Evolutionary conservation across 768 basidiomycete species (phyloP), one percentile per base, ranked within the genome.

Genomic region (Rhodotorula paludigena): DNA sequence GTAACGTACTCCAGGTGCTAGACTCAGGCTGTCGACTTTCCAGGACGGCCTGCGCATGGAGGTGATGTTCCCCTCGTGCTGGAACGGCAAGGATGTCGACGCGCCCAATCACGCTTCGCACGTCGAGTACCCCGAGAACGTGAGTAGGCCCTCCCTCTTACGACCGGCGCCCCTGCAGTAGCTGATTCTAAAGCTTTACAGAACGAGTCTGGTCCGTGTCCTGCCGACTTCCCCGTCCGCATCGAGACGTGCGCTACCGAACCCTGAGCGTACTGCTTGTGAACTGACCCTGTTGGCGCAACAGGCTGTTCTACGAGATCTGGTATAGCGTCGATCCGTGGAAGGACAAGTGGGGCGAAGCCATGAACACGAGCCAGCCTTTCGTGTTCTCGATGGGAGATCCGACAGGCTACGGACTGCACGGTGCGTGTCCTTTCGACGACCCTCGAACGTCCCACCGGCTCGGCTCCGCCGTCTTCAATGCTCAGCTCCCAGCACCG

Each of bases 61-160:
- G 35, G 41, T 73, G 33, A 63, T 73, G 57, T 73, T 73, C 36
- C 72, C 72, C 16, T 47, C 41, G 14, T 67, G 66, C 42, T 67
- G 66, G 66, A 58, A 66, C 44, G 57, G 57, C 2, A 36, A 57
- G 39, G 32, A 64, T 41, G 39, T 41, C 47, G 63, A 69, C 49
- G 55, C 51, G 30, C 14, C 63, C 15, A 59, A 64, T 32, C 63
- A 64, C n/a, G n/a, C 53, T 3, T 33, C 32, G 0, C 69, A 71
- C 57, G 42, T 63, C 36, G 69, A 64, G 2, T 71, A 59, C 18
- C 60, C 69, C 0, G 45, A 42, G 2, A 64, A 38, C 60, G n/a
- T n/a, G 25, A 30, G 49, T 33, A 8, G 1, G 4, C 18, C 10
- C 30, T 32, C 30, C 20, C 16, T 20, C 2, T 18, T 1, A 0